Evolutionary conservation across 2,329 filamentous ascomycete genomes (phyloP), one percentile per base, ranked within the genome.

Genomic region (Trichoderma atroviride): DNA sequence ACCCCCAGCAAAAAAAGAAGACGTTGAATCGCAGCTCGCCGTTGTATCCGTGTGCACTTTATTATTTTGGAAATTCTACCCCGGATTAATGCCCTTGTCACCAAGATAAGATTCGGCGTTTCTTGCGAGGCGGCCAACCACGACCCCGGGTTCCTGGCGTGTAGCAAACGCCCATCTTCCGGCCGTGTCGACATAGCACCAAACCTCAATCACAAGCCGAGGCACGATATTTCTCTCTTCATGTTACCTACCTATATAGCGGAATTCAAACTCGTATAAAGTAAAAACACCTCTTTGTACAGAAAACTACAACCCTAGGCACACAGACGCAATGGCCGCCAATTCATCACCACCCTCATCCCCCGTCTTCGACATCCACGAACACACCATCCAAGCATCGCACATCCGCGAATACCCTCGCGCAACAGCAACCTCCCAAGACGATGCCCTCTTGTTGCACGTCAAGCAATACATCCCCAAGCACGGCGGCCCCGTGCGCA

Each of bases 391-490:
- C 73, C 86, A 89, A 68, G 88, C 88, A 73, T 88, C 93, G 72
- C 92, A 97, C 79, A 91, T 97, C 72, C 87, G 94, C 72, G 92
- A 96, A 77, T 97, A 93, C 77, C 85, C 92, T 7, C 87, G 88
- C 66, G 92, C 91, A 14, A 93, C 92, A 2, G 86, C 89, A 3
- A 84, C 86, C 68, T 87, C 87, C 14, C 92, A 96, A 74, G 91
- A 97, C 72, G 91, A 95, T 71, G 84, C 87, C 6, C 83, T 97
- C 3, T 81, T 89, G 66, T 81, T 97, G 5, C 88, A 89, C 10
- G 86, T 97, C 65, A 97, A 97, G 83, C 93, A 97, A 77, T 98
- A 98, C 78, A 91, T 87, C 0, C 94, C 94, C 1, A 83, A 88
- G 68, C 86, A 90, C 76, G 94, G 94, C 74, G 85, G 83, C 0